phyloP scores from a whole-genome alignment of 1,284 basidiomycete genomes.

The Trametes polyzona region DNA sequence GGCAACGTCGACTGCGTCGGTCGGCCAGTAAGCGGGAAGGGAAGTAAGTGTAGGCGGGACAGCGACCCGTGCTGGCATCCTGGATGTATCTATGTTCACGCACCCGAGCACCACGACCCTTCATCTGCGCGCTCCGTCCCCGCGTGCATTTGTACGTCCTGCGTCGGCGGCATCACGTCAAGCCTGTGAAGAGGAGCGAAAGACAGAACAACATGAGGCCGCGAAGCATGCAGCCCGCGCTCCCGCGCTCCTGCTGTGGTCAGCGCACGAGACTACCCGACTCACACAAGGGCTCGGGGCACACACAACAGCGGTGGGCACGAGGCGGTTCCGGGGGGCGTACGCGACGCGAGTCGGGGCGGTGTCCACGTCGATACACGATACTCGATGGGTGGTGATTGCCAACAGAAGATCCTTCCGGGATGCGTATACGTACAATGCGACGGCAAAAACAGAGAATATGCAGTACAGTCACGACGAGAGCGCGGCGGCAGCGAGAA shows the following conservation, averaged over 20 bases:
- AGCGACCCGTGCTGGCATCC: background rate
- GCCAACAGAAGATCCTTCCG: slow-evolving; percentile 6
- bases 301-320: background rate
- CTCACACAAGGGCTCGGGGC: background rate
- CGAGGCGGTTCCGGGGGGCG: background rate
- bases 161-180: slow-evolving; percentile 19
- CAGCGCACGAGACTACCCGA: background rate
- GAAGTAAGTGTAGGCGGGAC: background rate
- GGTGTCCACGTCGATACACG: no score
- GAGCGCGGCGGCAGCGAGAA: background rate
- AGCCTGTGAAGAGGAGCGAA: background rate
- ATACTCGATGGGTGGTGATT: no score
- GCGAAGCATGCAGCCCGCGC: background rate
- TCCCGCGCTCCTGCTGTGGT: no score
- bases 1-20: no score
- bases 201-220: slow-evolving; percentile 11
- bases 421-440: slow-evolving; percentile 17
- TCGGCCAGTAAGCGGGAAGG: no score
- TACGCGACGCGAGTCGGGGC: no score
- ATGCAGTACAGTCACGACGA: slow-evolving; percentile 19
- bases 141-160: slow-evolving; percentile 9
- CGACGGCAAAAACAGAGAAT: slow-evolving; percentile 16
- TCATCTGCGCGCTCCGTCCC: background rate
- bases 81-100: background rate
- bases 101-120: background rate